These are phyloP conservation scores for Microcyclospora tardicrescens DNA, from an alignment of 2,329 filamentous ascomycete genomes.

Conservation along the genomic window DNA sequence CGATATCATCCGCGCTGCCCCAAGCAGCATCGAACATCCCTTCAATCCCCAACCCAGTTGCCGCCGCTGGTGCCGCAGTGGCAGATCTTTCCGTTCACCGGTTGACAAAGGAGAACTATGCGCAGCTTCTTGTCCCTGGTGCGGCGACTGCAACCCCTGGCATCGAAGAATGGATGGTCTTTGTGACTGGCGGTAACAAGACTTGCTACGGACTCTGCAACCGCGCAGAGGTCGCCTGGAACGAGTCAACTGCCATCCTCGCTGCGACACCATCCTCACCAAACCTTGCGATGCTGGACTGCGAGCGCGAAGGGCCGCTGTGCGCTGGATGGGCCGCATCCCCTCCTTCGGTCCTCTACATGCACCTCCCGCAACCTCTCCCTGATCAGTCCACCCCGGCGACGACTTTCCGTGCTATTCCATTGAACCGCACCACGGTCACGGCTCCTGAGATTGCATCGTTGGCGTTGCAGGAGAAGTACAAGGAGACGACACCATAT, in stretches of 20 bases:
- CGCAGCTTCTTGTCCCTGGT: slow-evolving; percentile 51
- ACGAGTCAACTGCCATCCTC: slow-evolving; percentile 40
- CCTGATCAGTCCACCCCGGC: slow-evolving; percentile 52
- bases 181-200: slow-evolving; percentile 63
- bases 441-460: slow-evolving; percentile 51
- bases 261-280: slow-evolving; percentile 48
- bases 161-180: slow-evolving; percentile 65
- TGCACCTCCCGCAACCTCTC: slow-evolving; percentile 44
- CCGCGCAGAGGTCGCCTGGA: slow-evolving; percentile 48
- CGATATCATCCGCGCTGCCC: slow-evolving; percentile 41
- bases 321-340: slow-evolving; percentile 61
- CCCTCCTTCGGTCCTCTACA: slow-evolving; percentile 52
- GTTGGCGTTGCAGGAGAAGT: slow-evolving; percentile 47
- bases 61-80: slow-evolving; percentile 24
- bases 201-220: slow-evolving; percentile 63
- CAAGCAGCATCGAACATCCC: slow-evolving; percentile 35
- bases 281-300: slow-evolving; percentile 58
- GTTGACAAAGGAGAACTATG: slow-evolving; percentile 59
- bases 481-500: slow-evolving; percentile 37
- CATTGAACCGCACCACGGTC: slow-evolving; percentile 56
- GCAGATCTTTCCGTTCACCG: slow-evolving; percentile 40
- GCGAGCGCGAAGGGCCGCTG: slow-evolving; percentile 59
- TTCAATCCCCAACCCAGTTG: slow-evolving; percentile 30
- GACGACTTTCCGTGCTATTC: slow-evolving; percentile 51
- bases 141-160: slow-evolving; percentile 41